phyloP scores from a whole-genome alignment of 2,329 filamentous ascomycete genomes.

The Epichloe scottii region DNA sequence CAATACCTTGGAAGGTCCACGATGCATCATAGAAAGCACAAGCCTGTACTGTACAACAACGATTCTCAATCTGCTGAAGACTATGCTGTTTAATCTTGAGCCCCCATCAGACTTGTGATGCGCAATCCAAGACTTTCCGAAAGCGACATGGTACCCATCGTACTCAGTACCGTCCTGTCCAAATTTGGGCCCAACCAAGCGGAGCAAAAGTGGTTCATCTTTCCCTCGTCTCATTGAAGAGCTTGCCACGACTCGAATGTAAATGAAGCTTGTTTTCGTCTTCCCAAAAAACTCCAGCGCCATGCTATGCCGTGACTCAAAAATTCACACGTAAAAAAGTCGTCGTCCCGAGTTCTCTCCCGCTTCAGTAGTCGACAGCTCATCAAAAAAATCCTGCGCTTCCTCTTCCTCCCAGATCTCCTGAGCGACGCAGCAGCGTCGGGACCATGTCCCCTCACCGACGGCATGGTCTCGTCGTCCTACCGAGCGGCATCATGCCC shows the following conservation, averaged over 20 bases:
- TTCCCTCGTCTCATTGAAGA: background rate
- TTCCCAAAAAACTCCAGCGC: slow-evolving; percentile 1
- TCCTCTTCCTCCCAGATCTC: background rate
- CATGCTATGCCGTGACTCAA: background rate
- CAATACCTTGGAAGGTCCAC: background rate
- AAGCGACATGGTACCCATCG: background rate
- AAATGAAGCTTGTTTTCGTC: background rate
- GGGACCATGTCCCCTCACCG: no score
- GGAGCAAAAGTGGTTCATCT: background rate
- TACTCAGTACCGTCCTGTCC: background rate
- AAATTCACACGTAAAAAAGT: background rate
- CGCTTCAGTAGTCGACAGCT: background rate
- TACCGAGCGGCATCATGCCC: no score
- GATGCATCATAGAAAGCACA: background rate
- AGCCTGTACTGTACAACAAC: background rate
- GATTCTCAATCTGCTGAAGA: no score
- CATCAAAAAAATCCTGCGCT: background rate
- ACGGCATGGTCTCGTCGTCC: no score
- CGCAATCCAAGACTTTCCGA: background rate
- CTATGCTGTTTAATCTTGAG: no score
- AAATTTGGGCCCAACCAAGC: background rate
- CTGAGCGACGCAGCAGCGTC: background rate
- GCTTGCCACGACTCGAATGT: background rate
- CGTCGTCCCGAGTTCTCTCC: background rate
- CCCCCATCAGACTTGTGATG: background rate